Base-by-base conservation (phyloP, 164 flowering plant genomes). In the Taxillus chinensis region DNA sequence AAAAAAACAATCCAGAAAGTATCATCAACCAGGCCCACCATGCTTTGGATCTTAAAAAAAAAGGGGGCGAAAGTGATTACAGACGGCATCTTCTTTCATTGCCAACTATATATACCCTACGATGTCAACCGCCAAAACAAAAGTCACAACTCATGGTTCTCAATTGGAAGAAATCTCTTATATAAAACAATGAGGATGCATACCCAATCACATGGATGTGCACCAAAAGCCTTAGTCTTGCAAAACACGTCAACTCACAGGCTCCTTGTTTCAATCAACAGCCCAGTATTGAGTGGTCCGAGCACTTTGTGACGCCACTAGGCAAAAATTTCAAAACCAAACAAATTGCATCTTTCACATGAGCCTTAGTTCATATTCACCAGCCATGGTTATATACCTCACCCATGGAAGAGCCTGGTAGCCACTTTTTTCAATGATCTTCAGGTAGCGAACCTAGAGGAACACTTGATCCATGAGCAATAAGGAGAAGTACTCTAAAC, bases 321-420 rank as follows among this genome's bases (percentile, higher is more conserved):
- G 39, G 11, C 4, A 10, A 12, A 54, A 54, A 27, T 54, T 10
- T 3, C 5, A 4, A 52, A n/a, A 54, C 51, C 76, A 72, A 41
- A 9, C n/a, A 5, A 14, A 40, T 1, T 69, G 65, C 0, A 70
- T 74, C 59, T 75, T 75, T 69, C 77, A 90, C 9, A 83, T 70
- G 64, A 92, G 87, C 74, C 98, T 75, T 63, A 92, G 81, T 72
- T 92, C 96, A 68, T 92, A 92, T 66, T 92, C 98, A 5, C 98
- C 96, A 59, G 96, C 98, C 95, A 83, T 92, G 61, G 96, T 92
- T 64, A 90, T 90, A 78, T 92, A 92, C 72, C 98, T 80, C 76
- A 92, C 98, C 96, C 98, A 92, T 60, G 96, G 98, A 62, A 89
- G 90, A 64, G 98, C 90, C 54, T 92, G 98, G 72, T 92, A 89